Evolutionary conservation across 2,329 filamentous ascomycete genomes (phyloP), one percentile per base, ranked within the genome.

Genomic region (Trichoderma atrobrunneum): DNA sequence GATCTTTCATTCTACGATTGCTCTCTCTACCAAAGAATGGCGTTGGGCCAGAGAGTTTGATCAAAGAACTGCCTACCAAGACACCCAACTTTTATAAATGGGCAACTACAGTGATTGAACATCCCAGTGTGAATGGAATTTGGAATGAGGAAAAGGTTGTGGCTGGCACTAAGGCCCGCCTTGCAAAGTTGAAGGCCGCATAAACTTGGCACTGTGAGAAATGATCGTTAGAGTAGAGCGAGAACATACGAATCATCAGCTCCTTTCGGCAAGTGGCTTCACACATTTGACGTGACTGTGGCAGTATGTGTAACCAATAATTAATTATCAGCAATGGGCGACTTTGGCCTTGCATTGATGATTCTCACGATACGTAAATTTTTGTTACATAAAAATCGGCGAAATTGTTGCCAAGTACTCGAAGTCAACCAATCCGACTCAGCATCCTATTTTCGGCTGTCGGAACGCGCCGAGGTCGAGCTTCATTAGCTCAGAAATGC

Each of bases 71-170:
- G 70, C 82, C 83, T 72, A 80, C 86, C 72, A 84, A 84, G 71
- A 82, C 91, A n/a, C 92, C 92, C 1, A 87, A 87, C 71, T 93
- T 93, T 78, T 86, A 85, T 77, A 88, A 87, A 74, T 95, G 92
- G 92, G 88, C 88, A 0, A 82, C 88, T 72, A 87, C 85, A 1
- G 87, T 91, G 3, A 80, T 86, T 6, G 83, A 84, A 72, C 87
- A 93, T 71, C 87, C 90, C 18, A 94, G 90, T 75, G 91, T 95
- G 18, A 89, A 84, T 0, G 85, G 82, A 62, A 89, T 91, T 72
- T 93, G 85, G 76, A 80, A 92, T 70, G 89, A 89, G 80, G 72
- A 77, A 12, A 48, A n/a, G 2, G 61, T 78, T 2, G 70, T 75
- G 3, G 56, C 75, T 11, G 39, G 12, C 10, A 75, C 75, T 12